Conservation (phyloP, 2,329 filamentous ascomycete species). For the Fusarium tjaetaba region DNA sequence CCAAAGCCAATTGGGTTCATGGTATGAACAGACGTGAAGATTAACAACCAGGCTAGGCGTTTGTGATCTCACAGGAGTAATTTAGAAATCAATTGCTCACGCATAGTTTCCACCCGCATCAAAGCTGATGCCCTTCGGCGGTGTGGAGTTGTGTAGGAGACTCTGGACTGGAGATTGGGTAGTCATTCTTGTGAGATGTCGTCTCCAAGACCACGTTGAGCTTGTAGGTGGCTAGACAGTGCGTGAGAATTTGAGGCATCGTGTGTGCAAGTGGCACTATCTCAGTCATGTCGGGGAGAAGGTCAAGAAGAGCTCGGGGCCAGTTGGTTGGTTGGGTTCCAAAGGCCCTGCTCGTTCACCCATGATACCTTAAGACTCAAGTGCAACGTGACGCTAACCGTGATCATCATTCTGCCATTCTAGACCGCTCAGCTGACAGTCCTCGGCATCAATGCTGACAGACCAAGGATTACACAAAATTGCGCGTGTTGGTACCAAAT, state of each 20-base stretch:
- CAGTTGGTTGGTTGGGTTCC: background rate
- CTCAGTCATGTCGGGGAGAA: background rate
- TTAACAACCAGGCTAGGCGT: fast-evolving
- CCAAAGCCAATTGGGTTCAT: background rate
- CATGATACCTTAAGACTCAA: background rate
- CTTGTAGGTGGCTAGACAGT: too few relatives aligned
- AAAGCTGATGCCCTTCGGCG: background rate
- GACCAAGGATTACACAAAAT: fast-evolving
- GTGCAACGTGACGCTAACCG: background rate
- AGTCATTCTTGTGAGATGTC: background rate
- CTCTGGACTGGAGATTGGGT: background rate
- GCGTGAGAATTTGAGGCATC: too few relatives aligned
- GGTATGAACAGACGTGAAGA: fast-evolving
- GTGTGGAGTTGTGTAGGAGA: background rate
- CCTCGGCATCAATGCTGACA: background rate
- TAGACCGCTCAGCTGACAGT: background rate
- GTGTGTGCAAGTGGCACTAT: background rate
- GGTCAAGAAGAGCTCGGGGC: background rate
- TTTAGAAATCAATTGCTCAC: background rate
- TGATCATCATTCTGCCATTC: background rate
- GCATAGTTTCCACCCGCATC: background rate
- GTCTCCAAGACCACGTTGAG: too few relatives aligned
- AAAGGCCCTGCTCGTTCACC: background rate
- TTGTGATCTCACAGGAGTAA: fast-evolving
- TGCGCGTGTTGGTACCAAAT: fast-evolving